Evolutionary conservation across 2,329 filamentous ascomycete species (phyloP).

Genomic region (Phialophora chinensis): DNA sequence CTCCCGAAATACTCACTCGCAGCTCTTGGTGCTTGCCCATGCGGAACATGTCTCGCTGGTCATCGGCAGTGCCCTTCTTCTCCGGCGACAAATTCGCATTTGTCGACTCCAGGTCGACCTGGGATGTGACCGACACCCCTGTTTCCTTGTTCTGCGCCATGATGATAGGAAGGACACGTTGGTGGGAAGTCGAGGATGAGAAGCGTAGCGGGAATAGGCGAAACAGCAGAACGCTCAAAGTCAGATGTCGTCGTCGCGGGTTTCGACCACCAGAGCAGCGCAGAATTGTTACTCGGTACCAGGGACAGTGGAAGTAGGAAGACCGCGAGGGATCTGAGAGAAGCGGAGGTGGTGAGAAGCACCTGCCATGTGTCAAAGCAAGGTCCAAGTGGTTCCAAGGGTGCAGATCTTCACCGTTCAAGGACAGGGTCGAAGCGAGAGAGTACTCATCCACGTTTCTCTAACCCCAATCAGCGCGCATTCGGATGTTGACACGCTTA

Average conservation of each 20-base stretch:
- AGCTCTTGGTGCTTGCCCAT: conserved; percentile 45
- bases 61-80: conserved; percentile 42
- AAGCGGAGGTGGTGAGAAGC: conserved; percentile 6
- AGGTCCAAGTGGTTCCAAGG: conserved; percentile 20
- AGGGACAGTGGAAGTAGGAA: conserved; percentile 8
- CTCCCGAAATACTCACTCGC: conserved; percentile 37
- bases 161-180: conserved; percentile 29
- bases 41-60: conserved; percentile 45
- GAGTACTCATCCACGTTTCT: background rate
- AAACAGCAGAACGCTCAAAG: background rate
- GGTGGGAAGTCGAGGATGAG: background rate
- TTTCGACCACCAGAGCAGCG: background rate
- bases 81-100: conserved; percentile 37
- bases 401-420: conserved; percentile 23
- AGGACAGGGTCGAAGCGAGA: conserved; percentile 18
- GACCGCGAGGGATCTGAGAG: conserved; percentile 1
- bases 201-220: background rate
- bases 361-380: conserved; percentile 27
- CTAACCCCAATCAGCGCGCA: conserved; percentile 1
- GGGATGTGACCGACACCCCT: conserved; percentile 30
- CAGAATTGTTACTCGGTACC: background rate
- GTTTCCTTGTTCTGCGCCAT: conserved; percentile 29
- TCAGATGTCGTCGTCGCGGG: background rate
- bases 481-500: conserved; percentile 5
- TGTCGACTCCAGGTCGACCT: conserved; percentile 30